Evolutionary conservation across 2,329 filamentous ascomycete genomes (phyloP), one percentile per base, ranked within the genome.

Genomic region (Zymoseptoria ardabiliae): DNA sequence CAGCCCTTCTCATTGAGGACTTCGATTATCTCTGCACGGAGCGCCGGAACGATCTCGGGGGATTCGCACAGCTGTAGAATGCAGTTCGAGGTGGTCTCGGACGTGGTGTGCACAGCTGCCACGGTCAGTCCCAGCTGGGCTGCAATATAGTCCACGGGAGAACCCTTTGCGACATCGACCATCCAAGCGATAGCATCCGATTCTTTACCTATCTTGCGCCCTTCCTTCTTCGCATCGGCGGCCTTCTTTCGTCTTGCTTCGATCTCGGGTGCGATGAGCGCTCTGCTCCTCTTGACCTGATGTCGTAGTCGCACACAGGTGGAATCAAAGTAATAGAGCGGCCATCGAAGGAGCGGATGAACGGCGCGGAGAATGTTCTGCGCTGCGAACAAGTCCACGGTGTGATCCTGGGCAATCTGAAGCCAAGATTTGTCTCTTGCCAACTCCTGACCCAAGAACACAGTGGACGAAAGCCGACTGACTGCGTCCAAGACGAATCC

Each of bases 41-140:
- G 57, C 8, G 64, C 63, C 28, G 64, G 59, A 7, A 71, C 57
- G 9, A 65, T 57, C 50, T 71, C 65, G 0, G 70, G 67, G 20
- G 68, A 28, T 8, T 55, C 23, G 49, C 57, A 62, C 0, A 72
- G 45, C 28, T 69, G 60, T 9, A 62, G 55, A n/a, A 72, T 35
- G 3, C 62, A 55, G 20, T 68, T 50, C 2, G 63, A 60, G 9
- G 66, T 35, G 2, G 63, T 48, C 50, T 69, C 67, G 20, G 69
- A 60, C 90, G 77, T 19, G 72, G 75, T 4, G 45, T 49, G 45
- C 45, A 69, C 65, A 1, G 66, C 66, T n/a, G 66, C 66, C 20
- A 68, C 35, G 3, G 56, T 48, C 11, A 61, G 45, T 6, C 17
- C 48, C 20, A 61, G 50, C 54, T 69, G 68, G 2, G 30, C 59